These are phyloP conservation scores for Polychaeton citri DNA, from an alignment of 2,329 filamentous ascomycete genomes.

Conservation along the genomic window DNA sequence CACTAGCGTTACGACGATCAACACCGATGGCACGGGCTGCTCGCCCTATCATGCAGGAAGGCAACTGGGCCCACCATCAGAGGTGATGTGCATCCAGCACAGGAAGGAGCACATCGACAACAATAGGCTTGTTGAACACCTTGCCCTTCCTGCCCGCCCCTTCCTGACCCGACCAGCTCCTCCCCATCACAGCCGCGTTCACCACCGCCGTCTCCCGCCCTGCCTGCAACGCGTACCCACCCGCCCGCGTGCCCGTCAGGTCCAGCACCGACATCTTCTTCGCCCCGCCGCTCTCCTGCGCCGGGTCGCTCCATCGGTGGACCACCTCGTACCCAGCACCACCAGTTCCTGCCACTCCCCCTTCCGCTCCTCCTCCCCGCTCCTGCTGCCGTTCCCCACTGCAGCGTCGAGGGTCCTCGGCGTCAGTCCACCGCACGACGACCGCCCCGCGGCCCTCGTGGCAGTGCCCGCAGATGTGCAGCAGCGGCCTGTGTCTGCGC, in stretches of 20 bases:
- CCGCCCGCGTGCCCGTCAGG: constrained; percentile 37
- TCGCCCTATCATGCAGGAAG: no score
- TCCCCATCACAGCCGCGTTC: constrained; percentile 64
- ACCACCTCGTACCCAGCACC: constrained; percentile 35
- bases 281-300: constrained; percentile 43
- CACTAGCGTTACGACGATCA: no score
- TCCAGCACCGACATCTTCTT: constrained; percentile 53
- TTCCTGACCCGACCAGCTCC: no score
- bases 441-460: constrained; percentile 54
- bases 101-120: constrained; percentile 68
- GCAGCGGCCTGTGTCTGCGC: constrained; percentile 46
- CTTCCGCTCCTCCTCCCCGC: constrained; percentile 31
- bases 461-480: constrained; percentile 60
- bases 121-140: constrained; percentile 62
- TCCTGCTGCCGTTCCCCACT: no score
- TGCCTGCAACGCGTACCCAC: constrained; percentile 9
- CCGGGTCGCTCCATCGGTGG: no score
- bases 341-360: constrained; percentile 13
- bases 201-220: constrained; percentile 62
- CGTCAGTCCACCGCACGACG: constrained; percentile 51
- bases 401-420: constrained; percentile 14
- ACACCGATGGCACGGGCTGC: no score
- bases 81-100: constrained; percentile 16
- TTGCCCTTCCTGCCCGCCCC: constrained; percentile 37
- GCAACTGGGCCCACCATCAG: no score